Percentiles rank a stretch among this genome's conserved stretches.
phyloP scores from a whole-genome alignment of 768 basidiomycete species.

The Hypsizygus marmoreus region DNA sequence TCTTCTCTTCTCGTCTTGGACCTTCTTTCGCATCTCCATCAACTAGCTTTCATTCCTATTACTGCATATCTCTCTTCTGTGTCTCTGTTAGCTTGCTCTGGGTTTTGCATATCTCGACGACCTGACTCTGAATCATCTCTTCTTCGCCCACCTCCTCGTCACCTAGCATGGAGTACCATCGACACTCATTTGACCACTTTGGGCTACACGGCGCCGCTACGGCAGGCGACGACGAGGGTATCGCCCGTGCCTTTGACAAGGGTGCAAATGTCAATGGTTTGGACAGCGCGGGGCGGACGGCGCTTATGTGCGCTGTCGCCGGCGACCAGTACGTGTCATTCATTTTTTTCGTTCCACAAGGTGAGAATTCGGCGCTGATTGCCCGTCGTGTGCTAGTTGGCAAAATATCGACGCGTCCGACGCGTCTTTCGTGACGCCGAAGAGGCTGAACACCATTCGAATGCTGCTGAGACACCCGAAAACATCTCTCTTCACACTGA shows the following conservation, averaged over 20 bases:
- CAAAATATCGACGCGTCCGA: slow-evolving; percentile 66
- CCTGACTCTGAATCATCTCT: no score
- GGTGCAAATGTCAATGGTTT: slow-evolving; percentile 72
- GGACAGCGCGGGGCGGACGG: slow-evolving; percentile 60
- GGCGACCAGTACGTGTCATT: slow-evolving; percentile 71
- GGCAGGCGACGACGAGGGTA: slow-evolving; percentile 54
- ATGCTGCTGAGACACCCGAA: slow-evolving; percentile 55
- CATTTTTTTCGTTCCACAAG: slow-evolving; percentile 7
- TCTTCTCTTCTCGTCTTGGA: slow-evolving; percentile 3
- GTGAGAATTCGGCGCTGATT: slow-evolving; percentile 6
- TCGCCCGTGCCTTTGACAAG: slow-evolving; percentile 51
- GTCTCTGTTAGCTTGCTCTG: slow-evolving; percentile 4
- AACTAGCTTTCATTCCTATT: no score
- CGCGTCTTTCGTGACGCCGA: slow-evolving; percentile 64
- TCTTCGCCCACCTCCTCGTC: not conserved
- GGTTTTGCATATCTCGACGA: slow-evolving; percentile 1
- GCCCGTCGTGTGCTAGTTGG: slow-evolving; percentile 49
- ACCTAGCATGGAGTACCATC: slow-evolving; percentile 23
- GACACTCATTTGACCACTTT: slow-evolving; percentile 36
- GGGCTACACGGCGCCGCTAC: slow-evolving; percentile 58
- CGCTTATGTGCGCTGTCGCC: slow-evolving; percentile 69
- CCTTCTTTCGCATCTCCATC: no score
- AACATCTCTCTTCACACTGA: slow-evolving; percentile 68
- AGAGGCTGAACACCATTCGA: slow-evolving; percentile 59
- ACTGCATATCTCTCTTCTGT: slow-evolving; percentile 10